Base-by-base conservation (phyloP, 176 grass and related monocot species). In the Oryza punctata region DNA sequence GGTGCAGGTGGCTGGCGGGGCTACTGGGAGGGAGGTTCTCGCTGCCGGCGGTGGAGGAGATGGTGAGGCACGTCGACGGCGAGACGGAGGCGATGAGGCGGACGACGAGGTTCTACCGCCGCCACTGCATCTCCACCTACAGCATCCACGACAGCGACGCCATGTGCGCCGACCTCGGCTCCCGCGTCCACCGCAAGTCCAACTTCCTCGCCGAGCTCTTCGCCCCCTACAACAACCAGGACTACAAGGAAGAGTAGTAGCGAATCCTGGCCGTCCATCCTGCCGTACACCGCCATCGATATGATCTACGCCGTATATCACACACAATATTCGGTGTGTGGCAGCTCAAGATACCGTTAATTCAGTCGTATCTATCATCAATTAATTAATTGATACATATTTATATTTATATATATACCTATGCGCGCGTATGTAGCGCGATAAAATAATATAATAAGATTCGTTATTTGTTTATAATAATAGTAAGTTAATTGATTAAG, bases 41-140 rank as follows among this genome's bases (percentile, higher is more conserved):
- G 83, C 85, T 99, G 45, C 96, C 96, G 38, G 7, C 15, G 16
- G 91, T 90, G 66, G 59, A 65, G 68, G 82, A 49, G 13, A 99
- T 99, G 96, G 41, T 87, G 50, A 5, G 65, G 69, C 93, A 90
- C 82, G 91, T 89, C 18, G 41, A 75, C 54, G 65, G 43, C 26
- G 96, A 99, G 91, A 79, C 89, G 16, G 93, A 92, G 32, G 93
- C 89, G 45, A 99, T 99, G 96, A 87, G 81, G 23, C 89, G 91
- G 54, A 99, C 96, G 10, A 99, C 96, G 52, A 24, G 93, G 21
- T 99, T 99, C 93, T 99, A 96, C 85, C 87, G 90, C 69, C 96
- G 96, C 65, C 96, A 99, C 71, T 99, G 96, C 93, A 99, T 99
- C 81, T 99, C 96, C 77, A 99, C 93, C 26, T 99, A 93, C 87